These are phyloP conservation scores for Fusarium dimerum DNA, from an alignment of 2,329 filamentous ascomycete genomes.

Conservation along the genomic window DNA sequence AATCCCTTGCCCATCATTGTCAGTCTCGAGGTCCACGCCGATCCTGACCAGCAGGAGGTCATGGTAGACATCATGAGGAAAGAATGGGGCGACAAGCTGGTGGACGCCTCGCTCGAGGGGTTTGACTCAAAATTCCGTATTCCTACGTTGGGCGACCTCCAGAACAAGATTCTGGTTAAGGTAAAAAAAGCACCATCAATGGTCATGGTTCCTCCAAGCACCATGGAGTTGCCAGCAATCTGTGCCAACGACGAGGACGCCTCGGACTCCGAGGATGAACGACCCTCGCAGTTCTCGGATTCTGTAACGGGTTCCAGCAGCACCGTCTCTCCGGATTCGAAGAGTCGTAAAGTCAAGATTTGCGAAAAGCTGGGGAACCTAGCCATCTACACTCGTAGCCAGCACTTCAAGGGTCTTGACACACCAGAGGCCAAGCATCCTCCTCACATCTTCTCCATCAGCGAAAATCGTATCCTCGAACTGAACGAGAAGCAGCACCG, in stretches of 20 bases:
- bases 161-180: conserved; percentile 81
- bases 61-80: conserved; percentile 96
- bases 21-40: conserved; percentile 88
- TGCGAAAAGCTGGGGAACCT: conserved; percentile 71
- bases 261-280: conserved; percentile 48
- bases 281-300: conserved; percentile 12
- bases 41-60: conserved; percentile 77
- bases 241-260: conserved; percentile 39
- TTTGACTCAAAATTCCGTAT: conserved; percentile 57
- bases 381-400: conserved; percentile 84
- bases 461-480: conserved; percentile 71
- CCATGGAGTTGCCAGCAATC: conserved; percentile 33
- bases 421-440: conserved; percentile 62
- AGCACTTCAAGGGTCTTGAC: conserved; percentile 73
- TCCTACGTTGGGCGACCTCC: conserved; percentile 70
- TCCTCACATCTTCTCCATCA: conserved; percentile 82
- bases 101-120: conserved; percentile 58
- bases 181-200: conserved; percentile 62
- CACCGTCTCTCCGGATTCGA: conserved; percentile 18
- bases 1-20: conserved; percentile 84
- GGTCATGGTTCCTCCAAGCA: conserved; percentile 33
- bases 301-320: conserved; percentile 11
- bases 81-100: conserved; percentile 75
- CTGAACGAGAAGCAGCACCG: conserved; percentile 63
- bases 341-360: conserved; percentile 57